Evolutionary conservation across 345 rosid genomes (phyloP).

Genomic region (Pelargonium nanum): DNA sequence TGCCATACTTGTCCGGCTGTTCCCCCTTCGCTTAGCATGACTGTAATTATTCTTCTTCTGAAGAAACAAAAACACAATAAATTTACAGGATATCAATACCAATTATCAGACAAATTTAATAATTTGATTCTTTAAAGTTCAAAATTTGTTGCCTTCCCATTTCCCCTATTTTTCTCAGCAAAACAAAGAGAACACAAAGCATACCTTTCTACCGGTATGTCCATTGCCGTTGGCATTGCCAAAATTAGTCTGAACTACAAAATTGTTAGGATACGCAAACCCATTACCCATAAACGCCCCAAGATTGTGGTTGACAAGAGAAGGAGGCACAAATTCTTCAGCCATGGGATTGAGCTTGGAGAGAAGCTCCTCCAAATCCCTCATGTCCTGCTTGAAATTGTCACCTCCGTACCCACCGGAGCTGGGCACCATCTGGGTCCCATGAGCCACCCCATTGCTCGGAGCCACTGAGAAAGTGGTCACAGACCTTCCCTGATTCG

Average conservation of each 20-base stretch:
- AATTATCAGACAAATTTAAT: not conserved
- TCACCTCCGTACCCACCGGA: constrained; percentile 21
- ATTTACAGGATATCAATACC: not conserved
- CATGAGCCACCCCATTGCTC: constrained; percentile 20
- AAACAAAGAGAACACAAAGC: not conserved
- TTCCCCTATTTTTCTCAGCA: not conserved
- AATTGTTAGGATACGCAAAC: constrained; percentile 51
- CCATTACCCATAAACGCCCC: constrained; percentile 29
- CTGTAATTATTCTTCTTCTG: constrained; percentile 62
- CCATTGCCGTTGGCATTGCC: constrained; percentile 53
- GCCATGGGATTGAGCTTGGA: constrained; percentile 96
- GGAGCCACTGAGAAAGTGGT: constrained; percentile 12
- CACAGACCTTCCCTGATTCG: not conserved
- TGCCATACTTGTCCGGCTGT: constrained; percentile 71
- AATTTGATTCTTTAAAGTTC: not conserved
- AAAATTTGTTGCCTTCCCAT: not conserved
- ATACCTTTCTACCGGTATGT: constrained; percentile 59
- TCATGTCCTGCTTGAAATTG: constrained; percentile 47
- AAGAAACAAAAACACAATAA: constrained; percentile 9
- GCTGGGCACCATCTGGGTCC: constrained; percentile 15
- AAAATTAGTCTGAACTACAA: constrained; percentile 30
- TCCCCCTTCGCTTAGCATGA: constrained; percentile 73
- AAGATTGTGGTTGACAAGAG: constrained; percentile 25
- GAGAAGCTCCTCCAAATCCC: constrained; percentile 64
- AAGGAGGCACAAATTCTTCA: constrained; percentile 86